These are phyloP conservation scores for Chlamydomonas reinhardtii DNA, from an alignment of 163 green algal genomes.

Conservation along the genomic window DNA sequence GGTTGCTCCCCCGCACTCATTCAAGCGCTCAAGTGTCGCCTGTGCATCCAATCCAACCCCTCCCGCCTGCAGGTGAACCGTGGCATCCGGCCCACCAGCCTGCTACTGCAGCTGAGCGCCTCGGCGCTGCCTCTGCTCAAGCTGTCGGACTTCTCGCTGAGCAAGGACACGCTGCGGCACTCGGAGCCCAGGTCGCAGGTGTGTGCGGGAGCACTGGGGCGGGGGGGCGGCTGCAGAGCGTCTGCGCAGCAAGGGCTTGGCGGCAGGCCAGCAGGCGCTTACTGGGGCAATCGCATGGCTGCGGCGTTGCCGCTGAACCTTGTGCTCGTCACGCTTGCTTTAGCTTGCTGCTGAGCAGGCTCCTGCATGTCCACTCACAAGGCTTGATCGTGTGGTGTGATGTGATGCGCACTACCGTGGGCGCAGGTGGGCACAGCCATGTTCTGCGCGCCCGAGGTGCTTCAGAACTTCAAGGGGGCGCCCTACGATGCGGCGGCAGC, in stretches of 20 bases:
- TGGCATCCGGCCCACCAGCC: slow-evolving; percentile 86
- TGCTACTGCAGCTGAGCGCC: slow-evolving; percentile 74
- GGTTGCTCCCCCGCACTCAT: too few species aligned
- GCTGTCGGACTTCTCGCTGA: slow-evolving; percentile 90
- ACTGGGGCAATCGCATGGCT: too few species aligned
- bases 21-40: neutral
- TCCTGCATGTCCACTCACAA: too few species aligned
- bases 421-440: slow-evolving; percentile 65
- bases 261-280: too few species aligned
- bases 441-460: slow-evolving; percentile 69
- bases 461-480: slow-evolving; percentile 71
- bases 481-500: slow-evolving; percentile 75
- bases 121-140: slow-evolving; percentile 85
- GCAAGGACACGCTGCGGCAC: slow-evolving; percentile 84
- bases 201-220: neutral
- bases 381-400: too few species aligned
- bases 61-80: slow-evolving; percentile 53
- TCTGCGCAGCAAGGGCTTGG: too few species aligned
- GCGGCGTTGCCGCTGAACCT: too few species aligned
- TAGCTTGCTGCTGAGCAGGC: too few species aligned
- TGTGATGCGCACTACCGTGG: neutral
- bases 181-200: slow-evolving; percentile 76
- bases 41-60: too few species aligned
- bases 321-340: too few species aligned
- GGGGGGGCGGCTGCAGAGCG: too few species aligned